Base-by-base conservation (phyloP, 768 basidiomycete genomes). In the Russula griseocarnosa region DNA sequence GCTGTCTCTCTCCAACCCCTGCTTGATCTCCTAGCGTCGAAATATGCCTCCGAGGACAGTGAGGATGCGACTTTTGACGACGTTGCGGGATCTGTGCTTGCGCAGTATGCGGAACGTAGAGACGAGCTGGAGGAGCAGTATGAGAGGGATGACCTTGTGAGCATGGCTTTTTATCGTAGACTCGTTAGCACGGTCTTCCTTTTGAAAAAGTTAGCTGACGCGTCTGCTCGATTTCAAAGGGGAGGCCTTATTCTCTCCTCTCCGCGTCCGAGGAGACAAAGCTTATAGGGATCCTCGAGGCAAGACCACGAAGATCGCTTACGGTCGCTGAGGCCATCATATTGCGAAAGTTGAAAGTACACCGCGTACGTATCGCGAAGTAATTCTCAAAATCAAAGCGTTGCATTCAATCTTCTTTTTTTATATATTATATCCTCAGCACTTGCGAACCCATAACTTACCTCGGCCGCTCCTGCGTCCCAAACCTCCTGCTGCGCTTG, bases 401-500 rank as follows among this genome's bases (percentile, higher is more conserved):
- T 6, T 14, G 13, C 3, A 16, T 11, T 20, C 11, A 46, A 22
- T 22, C 52, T 9, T 22, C 1, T n/a, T 22, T 46, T 44, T 30
- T 16, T 3, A 0, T 16, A n/a, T n/a, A n/a, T 38, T 16, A 18
- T 16, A 5, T 13, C 26, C 34, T n/a, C 55, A 61, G 62, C 55
- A 49, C 57, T 70, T 72, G 73, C 66, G 70, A 66, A 50, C 61
- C 58, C 50, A 70, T 55, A 57, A 66, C 66, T 18, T 68, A 63
- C 54, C 22, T 56, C 44, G 14, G 26, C 63, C 58, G 14, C 38
- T 58, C 64, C 40, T 58, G 68, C 59, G 69, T 60, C 58, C 59
- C 28, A 60, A 46, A n/a, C 44, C 50, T 10, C 56, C 60, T 3
- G 46, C 46, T 18, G 61, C 74, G 24, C 70, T 84, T 30, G 75